Conservation (phyloP, 306 rosid genomes). For the Quercus engelmannii region DNA sequence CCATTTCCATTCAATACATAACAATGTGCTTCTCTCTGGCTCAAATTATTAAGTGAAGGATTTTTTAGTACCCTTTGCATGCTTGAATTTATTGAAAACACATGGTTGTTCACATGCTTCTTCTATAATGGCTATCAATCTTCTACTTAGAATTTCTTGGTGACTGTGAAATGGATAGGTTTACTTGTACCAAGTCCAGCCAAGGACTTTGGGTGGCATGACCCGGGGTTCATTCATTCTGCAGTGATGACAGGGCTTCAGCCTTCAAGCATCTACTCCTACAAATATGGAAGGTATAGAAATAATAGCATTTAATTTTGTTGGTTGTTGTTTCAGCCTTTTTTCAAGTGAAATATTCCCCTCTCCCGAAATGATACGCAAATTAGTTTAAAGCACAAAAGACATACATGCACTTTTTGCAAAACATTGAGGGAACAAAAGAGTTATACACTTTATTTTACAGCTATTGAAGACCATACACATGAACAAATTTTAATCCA, state of each 20-base stretch:
- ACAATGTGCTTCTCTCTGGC: background rate
- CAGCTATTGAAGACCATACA: too few species aligned
- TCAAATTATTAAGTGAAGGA: too few species aligned
- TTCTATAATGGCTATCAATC: background rate
- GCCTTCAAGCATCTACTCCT: constrained; percentile 60
- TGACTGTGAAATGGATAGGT: constrained; percentile 31
- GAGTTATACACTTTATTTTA: too few species aligned
- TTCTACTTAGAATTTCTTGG: too few species aligned
- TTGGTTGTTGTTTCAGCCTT: background rate
- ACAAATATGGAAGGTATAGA: constrained; percentile 76
- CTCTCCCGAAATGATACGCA: too few species aligned
- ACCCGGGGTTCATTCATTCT: constrained; percentile 86
- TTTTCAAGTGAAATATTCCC: too few species aligned
- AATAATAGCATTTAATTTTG: background rate
- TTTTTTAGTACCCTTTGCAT: background rate
- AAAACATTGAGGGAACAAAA: too few species aligned
- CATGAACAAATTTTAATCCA: too few species aligned
- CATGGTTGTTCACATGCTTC: background rate
- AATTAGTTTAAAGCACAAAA: too few species aligned
- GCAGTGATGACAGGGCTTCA: constrained; percentile 67
- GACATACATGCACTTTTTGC: too few species aligned
- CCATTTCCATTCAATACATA: background rate
- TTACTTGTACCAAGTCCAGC: constrained; percentile 60
- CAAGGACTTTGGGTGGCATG: constrained; percentile 94
- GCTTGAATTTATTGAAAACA: too few species aligned